Evolutionary conservation across 352 stramenopile species (phyloP), one percentile per base, ranked within the genome.

Genomic region (Pythium sp.): DNA sequence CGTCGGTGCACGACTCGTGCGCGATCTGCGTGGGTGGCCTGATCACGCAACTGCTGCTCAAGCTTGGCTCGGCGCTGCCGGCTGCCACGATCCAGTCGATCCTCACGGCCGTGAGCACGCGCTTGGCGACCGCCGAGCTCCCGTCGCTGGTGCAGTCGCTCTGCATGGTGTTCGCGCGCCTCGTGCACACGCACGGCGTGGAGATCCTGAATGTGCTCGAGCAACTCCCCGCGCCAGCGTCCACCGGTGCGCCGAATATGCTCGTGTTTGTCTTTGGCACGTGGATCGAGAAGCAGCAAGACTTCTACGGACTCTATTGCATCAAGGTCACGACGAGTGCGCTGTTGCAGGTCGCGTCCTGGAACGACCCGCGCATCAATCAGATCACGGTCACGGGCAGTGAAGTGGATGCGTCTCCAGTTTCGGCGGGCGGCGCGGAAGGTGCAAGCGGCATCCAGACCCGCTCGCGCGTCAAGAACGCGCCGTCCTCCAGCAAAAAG

Each of bases 241-340:
- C 22, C 11, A 18, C 49, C 1, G 26, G 47, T 32, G 55, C 78
- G 32, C 71, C 73, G 4, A 93, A 83, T 58, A 86, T 93, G 84
- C 68, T 93, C 30, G 75, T 74, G 47, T 95, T 95, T 80, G 85
- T 95, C 2, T 89, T 93, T 60, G 70, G 73, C 34, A 91, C 84
- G 18, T 95, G 87, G 87, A 87, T 95, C 36, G 84, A 93, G 59
- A 92, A 92, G 69, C 87, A 95, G 62, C 69, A 80, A 18, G 85
- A 93, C 26, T 95, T 95, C 58, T 95, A 95, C 56, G 85, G 87
- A 12, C 75, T 90, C 6, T 93, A 93, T 72, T 90, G 81, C 58
- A 87, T 95, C 68, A 95, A 93, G 68, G 85, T 95, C 43, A 95
- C 86, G 5, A 79, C 91, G 43, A 91, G 84, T 61, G 87, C 84